A percentile compares a stretch with the other conserved stretches of the same genome.
Conservation (phyloP, 2,329 filamentous ascomycete genomes). For the Cytospora paraplurivora region DNA sequence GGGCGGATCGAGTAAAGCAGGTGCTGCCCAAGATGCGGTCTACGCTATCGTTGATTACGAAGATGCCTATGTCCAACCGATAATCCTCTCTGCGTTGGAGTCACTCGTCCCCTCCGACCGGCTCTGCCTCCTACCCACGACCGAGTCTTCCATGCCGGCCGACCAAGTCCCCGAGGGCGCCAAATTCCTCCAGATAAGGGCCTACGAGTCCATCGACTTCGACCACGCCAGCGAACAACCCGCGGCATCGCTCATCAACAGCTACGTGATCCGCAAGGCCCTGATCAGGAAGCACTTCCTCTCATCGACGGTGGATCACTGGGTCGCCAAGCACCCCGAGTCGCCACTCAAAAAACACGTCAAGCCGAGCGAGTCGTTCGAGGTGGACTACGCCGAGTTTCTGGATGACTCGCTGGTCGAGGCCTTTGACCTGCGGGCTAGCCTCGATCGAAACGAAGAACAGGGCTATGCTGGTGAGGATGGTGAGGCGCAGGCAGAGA, state of each 20-base stretch:
- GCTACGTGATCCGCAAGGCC: slow-evolving; percentile 94
- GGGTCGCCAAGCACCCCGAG: slow-evolving; percentile 79
- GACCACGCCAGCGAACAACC: slow-evolving; percentile 67
- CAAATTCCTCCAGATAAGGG: slow-evolving; percentile 73
- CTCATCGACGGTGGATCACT: slow-evolving; percentile 78
- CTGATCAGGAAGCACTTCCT: slow-evolving; percentile 96
- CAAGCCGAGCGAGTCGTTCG: slow-evolving; percentile 80
- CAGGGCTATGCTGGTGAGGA: slow-evolving; percentile 19
- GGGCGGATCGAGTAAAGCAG: slow-evolving; percentile 26
- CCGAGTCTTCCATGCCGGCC: slow-evolving; percentile 34
- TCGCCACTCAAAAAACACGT: slow-evolving; percentile 71
- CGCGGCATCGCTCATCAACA: slow-evolving; percentile 71
- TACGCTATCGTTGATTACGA: slow-evolving; percentile 82
- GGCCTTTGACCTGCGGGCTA: slow-evolving; percentile 82
- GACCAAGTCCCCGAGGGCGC: slow-evolving; percentile 41
- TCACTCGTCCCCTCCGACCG: slow-evolving; percentile 57
- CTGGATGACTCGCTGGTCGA: slow-evolving; percentile 91
- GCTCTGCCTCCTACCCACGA: slow-evolving; percentile 58
- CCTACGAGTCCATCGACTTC: slow-evolving; percentile 89
- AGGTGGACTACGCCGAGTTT: slow-evolving; percentile 96
- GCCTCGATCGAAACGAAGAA: slow-evolving; percentile 67
- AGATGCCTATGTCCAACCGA: slow-evolving; percentile 84
- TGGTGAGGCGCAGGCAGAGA: slow-evolving; percentile 31
- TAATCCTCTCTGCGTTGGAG: slow-evolving; percentile 74
- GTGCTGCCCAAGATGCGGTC: slow-evolving; percentile 45